Evolutionary conservation across 163 green algal genomes (phyloP), one percentile per base, ranked within the genome.

Genomic region (Trebouxiophyceae sp.): DNA sequence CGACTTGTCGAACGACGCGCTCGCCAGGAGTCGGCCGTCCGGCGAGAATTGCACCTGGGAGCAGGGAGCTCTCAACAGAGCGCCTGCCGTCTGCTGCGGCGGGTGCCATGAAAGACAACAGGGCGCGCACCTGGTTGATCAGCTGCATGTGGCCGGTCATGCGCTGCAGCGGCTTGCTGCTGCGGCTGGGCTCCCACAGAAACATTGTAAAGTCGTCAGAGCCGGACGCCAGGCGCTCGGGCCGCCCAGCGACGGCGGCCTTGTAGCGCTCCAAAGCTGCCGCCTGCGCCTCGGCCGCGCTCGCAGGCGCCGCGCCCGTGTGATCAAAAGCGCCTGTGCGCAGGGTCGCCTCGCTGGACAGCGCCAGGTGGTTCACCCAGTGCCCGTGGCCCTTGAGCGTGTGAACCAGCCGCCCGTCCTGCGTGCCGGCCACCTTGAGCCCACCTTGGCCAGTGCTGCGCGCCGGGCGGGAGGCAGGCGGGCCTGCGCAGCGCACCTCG

Each of bases 161-260:
- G 27, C 92, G 80, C 7, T 83, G 79, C 3, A 91, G 55, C 24
- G 84, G 83, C 39, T 75, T 76, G 50, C 89, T 94, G 62, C 59
- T 74, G 29, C 57, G 72, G 27, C 70, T 71, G 0, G 92, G 92
- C 54, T 89, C 79, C 92, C 93, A 99, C 68, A 99, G 72, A 63
- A 95, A 95, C 71, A 99, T 86, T n/a, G 93, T 98, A 84, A 94
- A 95, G 82, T 99, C 93, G 74, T 99, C 93, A 3, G 76, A 91
- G 30, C 91, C 93, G 31, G 86, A 93, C 20, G 92, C 92, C 33
- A 98, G 67, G 7, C 91, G 76, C 83, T 98, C 93, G 19, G 84
- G 78, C 50, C 66, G 70, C 3, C 71, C 84, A 0, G 66, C 65
- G 7, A 60, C 73, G 2, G 81, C 85, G 3, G 59, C 77, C 39